Evolutionary conservation across 192 early-diverging fungal species (phyloP).

Genomic region (Rhizoclosmatium sp.): DNA sequence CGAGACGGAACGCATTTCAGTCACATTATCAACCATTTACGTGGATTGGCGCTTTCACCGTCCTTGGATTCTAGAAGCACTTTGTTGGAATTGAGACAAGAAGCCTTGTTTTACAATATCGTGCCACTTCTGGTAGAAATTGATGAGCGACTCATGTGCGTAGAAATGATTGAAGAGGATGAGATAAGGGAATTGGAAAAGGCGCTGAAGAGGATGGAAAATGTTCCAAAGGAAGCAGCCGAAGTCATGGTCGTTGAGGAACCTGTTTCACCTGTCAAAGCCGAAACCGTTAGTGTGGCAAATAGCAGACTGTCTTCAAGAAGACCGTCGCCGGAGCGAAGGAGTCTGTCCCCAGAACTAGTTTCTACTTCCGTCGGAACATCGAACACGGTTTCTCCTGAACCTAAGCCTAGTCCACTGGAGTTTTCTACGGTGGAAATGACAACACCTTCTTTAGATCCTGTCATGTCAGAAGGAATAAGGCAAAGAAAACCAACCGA

Average conservation of each 20-base stretch:
- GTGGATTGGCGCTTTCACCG: constrained; percentile 44
- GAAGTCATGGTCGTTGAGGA: background rate
- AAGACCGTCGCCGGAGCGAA: background rate
- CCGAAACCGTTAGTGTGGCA: background rate
- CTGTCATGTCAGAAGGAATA: background rate
- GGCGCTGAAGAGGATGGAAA: background rate
- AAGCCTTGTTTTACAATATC: constrained; percentile 41
- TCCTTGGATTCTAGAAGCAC: constrained; percentile 7
- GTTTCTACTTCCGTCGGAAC: background rate
- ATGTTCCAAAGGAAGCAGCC: background rate
- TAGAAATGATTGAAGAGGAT: constrained; percentile 36
- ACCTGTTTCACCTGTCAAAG: background rate
- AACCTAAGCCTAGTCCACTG: background rate
- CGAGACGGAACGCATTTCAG: constrained; percentile 55
- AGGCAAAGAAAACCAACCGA: background rate
- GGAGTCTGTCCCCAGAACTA: background rate
- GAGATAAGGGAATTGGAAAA: constrained; percentile 24
- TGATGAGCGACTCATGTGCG: constrained; percentile 37
- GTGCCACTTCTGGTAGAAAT: constrained; percentile 41
- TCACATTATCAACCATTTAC: constrained; percentile 60
- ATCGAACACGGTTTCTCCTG: background rate
- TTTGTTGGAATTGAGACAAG: constrained; percentile 19
- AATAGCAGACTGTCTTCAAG: background rate
- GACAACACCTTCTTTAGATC: background rate
- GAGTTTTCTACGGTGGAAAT: background rate